phyloP scores from a whole-genome alignment of 1,139 yeast genomes.

The Kodamaea plutei region DNA sequence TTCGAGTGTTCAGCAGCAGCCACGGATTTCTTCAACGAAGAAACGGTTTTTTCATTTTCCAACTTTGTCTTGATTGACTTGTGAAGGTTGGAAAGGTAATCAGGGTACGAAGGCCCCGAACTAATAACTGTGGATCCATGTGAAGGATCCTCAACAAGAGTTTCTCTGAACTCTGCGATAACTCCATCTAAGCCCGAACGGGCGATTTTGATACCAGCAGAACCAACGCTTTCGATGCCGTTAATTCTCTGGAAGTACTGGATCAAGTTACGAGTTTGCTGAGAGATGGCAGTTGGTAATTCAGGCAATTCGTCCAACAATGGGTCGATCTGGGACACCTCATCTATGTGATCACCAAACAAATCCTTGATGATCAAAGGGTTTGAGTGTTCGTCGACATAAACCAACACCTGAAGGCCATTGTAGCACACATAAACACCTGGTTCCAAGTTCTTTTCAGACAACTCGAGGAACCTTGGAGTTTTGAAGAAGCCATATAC shows the following conservation, averaged over 20 bases:
- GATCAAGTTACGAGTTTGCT: constrained; percentile 63
- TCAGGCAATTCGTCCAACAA: constrained; percentile 65
- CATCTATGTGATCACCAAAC: constrained; percentile 54
- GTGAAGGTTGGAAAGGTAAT: constrained; percentile 59
- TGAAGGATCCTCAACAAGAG: constrained; percentile 67
- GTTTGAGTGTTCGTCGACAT: constrained; percentile 71
- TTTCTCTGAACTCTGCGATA: constrained; percentile 53
- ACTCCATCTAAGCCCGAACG: constrained; percentile 65
- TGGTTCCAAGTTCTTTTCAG: constrained; percentile 50
- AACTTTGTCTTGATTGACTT: constrained; percentile 53
- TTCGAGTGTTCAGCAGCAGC: constrained; percentile 19
- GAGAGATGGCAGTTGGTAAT: constrained; percentile 64
- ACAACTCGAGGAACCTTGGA: constrained; percentile 44
- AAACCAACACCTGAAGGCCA: constrained; percentile 58
- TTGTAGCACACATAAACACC: constrained; percentile 79
- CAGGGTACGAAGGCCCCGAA: constrained; percentile 54
- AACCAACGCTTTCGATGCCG: constrained; percentile 27
- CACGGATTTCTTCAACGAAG: constrained; percentile 30
- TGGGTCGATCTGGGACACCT: constrained; percentile 44
- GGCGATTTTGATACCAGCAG: constrained; percentile 54
- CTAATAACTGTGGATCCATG: constrained; percentile 25
- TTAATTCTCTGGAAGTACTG: constrained; percentile 44
- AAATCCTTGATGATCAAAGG: constrained; percentile 67
- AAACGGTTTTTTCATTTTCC: constrained; percentile 41
- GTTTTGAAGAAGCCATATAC: constrained; percentile 50